Base-by-base conservation (phyloP, 2,329 filamentous ascomycete genomes). In the Mycosphaerella sp. region DNA sequence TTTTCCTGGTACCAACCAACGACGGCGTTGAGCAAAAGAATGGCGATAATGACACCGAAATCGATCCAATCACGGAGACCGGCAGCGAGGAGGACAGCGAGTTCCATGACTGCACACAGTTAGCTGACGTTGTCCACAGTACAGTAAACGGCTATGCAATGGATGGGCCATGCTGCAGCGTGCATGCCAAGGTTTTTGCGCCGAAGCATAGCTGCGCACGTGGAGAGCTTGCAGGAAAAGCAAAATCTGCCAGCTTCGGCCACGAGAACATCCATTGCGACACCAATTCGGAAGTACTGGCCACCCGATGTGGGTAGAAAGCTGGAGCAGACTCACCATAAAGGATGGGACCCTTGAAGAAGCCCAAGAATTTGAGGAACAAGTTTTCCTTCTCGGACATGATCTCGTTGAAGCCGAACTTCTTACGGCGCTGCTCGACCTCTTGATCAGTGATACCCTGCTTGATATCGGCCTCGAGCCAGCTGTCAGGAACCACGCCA, bases 1-100 rank as follows among this genome's bases (percentile, higher is more conserved):
- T 88, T 88, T 72, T 88, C 85, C 70, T 87, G 85, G 70, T 88
- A 87, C 80, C 84, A 88, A 75, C 85, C 85, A 68, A 87, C 85
- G 58, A 83, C 73, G 59, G 85, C 85, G 73, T 89, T 89, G 57
- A 89, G 81, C 66, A 84, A 62, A 50, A 89, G 74, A 70, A 89
- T 88, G 75, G 79, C 85, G 63, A 84, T 80, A 68, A 88, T 88
- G 69, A 89, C 83, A 78, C 84, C 84, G 61, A 87, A 79, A 74
- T 89, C 85, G 59, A 87, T 78, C 84, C 84, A 88, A 71, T 86
- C 83, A 68, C 79, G 77, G 58, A 89, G 81, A 79, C 84, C 85
- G 66, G 82, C 82, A 62, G 85, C 84, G 63, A 89, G 75, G 47
- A 86, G 72, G 64, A 85, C 85, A 73, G 85, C 85, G 65, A 86